Evolutionary conservation across 768 basidiomycete species (phyloP), one percentile per base, ranked within the genome.

Genomic region (Pisolithus albus): DNA sequence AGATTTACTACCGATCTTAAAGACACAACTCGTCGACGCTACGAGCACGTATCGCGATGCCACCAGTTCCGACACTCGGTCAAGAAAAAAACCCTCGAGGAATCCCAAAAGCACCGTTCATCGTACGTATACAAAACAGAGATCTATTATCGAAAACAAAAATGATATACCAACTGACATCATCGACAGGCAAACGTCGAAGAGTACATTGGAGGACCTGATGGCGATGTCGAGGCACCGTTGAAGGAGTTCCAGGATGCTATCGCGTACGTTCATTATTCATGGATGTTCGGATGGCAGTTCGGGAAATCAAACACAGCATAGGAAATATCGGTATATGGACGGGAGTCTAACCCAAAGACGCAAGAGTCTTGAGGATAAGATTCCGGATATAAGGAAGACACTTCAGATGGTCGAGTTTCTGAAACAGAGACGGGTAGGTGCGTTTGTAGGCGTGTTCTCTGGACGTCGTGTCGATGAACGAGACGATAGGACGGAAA

Each of bases 291-390:
- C 55, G 24, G 40, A 26, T 48, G 34, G 47, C 50, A 37, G 49
- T 56, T 54, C 56, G 40, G 56, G 53, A 23, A 23, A 59, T 52
- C 51, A 55, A 58, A 54, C 54, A 55, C 58, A 53, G 75, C 66
- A 63, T 72, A 99, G 95, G 60, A 98, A 99, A 76, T 98, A 99
- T 75, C 87, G 89, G 46, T 97, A 95, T 71, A 98, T 99, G 95
- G 95, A 98, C 59, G 72, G 81, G 15, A 93, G 83, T 64, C 74
- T 94, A 46, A 73, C 83, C 6, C 86, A 92, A 62, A 80, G 93
- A 43, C 77, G 87, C 49, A 77, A 77, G 47, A 82, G 86, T 16
- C 75, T 97, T 5, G 87, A 93, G 59, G 88, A 91, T 55, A 98
- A 99, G 76, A 93, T 97, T 36, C 94, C 95, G 0, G 96, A 99